These are phyloP conservation scores for Deinandra increscens DNA, from an alignment of 129 eudicot species.

Conservation along the genomic window DNA sequence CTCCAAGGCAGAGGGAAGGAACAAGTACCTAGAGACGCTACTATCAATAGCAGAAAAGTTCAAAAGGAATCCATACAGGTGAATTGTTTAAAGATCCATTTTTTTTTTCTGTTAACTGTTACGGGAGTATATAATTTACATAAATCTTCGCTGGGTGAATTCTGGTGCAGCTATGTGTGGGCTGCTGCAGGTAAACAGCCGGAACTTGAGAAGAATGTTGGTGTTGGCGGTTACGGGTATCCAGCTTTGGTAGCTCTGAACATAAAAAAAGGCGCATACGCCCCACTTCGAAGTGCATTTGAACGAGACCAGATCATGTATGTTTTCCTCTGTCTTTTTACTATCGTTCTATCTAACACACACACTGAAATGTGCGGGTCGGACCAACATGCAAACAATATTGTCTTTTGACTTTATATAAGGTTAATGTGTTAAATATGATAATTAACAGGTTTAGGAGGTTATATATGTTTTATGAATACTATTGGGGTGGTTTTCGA, in stretches of 20 bases:
- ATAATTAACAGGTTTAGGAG: neutral
- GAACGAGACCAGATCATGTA: conserved; percentile 76
- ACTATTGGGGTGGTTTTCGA: neutral
- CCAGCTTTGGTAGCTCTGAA: conserved; percentile 94
- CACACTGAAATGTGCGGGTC: neutral
- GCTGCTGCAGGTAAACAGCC: conserved; percentile 87
- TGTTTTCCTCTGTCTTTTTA: conserved; percentile 21
- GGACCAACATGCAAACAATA: neutral
- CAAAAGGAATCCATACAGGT: conserved; percentile 85
- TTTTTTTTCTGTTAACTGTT: neutral
- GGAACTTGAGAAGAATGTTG: conserved; percentile 85
- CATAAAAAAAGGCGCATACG: conserved; percentile 71
- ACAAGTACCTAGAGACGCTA: conserved; percentile 76
- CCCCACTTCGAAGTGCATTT: conserved; percentile 79
- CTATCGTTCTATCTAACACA: neutral
- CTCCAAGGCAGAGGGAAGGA: conserved; percentile 92
- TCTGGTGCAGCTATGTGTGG: conserved; percentile 80
- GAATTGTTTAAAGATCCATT: conserved; percentile 3
- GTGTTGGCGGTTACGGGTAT: conserved; percentile 95
- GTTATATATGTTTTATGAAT: neutral
- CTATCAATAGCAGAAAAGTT: conserved; percentile 86
- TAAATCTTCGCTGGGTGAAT: neutral
- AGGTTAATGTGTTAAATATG: neutral
- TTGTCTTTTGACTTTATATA: no score
- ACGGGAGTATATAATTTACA: neutral